phyloP scores from a whole-genome alignment of 495 filamentous ascomycete genomes.

The Hypoxylon subgilvum region DNA sequence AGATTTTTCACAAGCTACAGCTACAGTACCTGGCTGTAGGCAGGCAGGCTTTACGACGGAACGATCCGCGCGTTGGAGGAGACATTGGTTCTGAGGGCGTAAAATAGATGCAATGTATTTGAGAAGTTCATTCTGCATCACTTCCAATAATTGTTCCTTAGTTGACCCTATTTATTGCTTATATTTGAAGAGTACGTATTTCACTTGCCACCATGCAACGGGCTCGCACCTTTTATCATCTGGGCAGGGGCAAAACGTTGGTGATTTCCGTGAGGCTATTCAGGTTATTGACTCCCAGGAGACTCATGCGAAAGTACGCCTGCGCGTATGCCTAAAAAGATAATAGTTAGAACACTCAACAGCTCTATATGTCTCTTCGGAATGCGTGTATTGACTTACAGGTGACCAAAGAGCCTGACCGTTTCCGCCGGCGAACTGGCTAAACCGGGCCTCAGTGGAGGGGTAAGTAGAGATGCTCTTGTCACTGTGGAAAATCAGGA shows the following conservation, averaged over 20 bases:
- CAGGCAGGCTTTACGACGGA: too few relatives aligned
- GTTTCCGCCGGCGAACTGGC: conserved; percentile 36
- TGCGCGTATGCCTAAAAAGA: conserved; percentile 41
- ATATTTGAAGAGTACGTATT: too few relatives aligned
- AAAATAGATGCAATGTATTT: too few relatives aligned
- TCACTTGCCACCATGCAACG: too few relatives aligned
- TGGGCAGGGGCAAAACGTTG: conserved; percentile 38
- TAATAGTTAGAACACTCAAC: conserved; percentile 1
- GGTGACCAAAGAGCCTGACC: conserved; percentile 44
- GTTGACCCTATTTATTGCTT: too few relatives aligned
- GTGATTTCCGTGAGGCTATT: conserved; percentile 50
- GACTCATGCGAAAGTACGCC: conserved; percentile 49
- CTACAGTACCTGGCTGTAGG: too few relatives aligned
- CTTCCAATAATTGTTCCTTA: too few relatives aligned
- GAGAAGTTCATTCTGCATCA: too few relatives aligned
- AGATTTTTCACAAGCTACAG: too few relatives aligned
- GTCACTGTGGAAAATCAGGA: conserved; percentile 56
- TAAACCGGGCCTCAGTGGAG: conserved; percentile 38
- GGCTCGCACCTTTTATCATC: too few relatives aligned
- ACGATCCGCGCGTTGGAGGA: too few relatives aligned
- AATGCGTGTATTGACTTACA: conserved; percentile 28
- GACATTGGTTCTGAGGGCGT: too few relatives aligned
- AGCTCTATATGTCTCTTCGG: neutral
- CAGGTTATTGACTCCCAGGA: conserved; percentile 51
- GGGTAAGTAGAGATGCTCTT: conserved; percentile 47